Evolutionary conservation across 805 yeast species (phyloP).

Genomic region (Candida pini): DNA sequence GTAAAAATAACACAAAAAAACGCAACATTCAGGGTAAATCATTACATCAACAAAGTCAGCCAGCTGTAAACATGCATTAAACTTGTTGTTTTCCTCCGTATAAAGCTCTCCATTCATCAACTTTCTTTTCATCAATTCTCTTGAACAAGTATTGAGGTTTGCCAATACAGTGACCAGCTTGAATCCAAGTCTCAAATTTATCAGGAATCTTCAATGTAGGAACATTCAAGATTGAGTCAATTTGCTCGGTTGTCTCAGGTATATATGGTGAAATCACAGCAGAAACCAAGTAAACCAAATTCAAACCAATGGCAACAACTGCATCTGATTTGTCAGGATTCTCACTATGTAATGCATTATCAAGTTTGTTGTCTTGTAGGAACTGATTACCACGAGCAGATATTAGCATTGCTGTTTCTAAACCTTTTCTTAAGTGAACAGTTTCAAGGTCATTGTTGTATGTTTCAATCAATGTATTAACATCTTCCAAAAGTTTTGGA

Average conservation of each 20-base stretch:
- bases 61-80: too few relatives aligned
- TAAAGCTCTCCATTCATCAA: slow-evolving; percentile 78
- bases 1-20: too few relatives aligned
- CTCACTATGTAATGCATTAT: slow-evolving; percentile 74
- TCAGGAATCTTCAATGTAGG: slow-evolving; percentile 78
- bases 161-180: slow-evolving; percentile 81
- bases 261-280: slow-evolving; percentile 82
- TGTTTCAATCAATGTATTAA: slow-evolving; percentile 52
- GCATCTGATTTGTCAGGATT: slow-evolving; percentile 81
- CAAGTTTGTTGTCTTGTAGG: slow-evolving; percentile 93
- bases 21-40: too few relatives aligned
- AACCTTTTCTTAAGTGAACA: slow-evolving; percentile 79
- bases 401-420: slow-evolving; percentile 85
- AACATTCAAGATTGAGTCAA: slow-evolving; percentile 74
- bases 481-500: slow-evolving; percentile 43
- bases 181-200: slow-evolving; percentile 59
- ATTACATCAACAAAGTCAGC: too few relatives aligned
- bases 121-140: slow-evolving; percentile 85
- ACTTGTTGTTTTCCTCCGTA: slow-evolving; percentile 73
- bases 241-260: slow-evolving; percentile 74
- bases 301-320: slow-evolving; percentile 86
- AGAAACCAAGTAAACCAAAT: slow-evolving; percentile 79
- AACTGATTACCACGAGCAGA: slow-evolving; percentile 92
- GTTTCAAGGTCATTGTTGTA: slow-evolving; percentile 74
- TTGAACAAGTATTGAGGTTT: slow-evolving; percentile 87